Conservation (phyloP, 352 stramenopile genomes). For the Pythium aphanidermatum region DNA sequence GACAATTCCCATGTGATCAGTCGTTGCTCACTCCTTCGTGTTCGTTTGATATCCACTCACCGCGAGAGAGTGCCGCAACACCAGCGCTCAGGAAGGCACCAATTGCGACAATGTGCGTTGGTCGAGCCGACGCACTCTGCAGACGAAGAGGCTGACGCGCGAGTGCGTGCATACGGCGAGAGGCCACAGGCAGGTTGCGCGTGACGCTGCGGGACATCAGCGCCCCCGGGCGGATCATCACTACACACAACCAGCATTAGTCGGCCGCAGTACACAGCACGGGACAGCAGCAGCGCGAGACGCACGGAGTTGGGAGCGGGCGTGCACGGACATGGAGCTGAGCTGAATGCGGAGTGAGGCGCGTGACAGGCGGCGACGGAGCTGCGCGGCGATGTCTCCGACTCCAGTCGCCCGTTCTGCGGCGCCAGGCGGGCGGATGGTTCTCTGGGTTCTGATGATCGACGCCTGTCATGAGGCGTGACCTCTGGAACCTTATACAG, state of each 20-base stretch:
- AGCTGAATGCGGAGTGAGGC: not conserved
- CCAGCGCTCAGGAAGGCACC: slow-evolving; percentile 45
- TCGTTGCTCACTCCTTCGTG: no score
- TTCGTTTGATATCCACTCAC: no score
- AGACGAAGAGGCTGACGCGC: slow-evolving; percentile 11
- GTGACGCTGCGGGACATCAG: slow-evolving; percentile 15
- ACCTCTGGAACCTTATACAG: slow-evolving; percentile 7
- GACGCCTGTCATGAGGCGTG: not conserved
- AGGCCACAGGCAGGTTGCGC: slow-evolving; percentile 15
- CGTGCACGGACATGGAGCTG: slow-evolving; percentile 28
- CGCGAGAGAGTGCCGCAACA: slow-evolving; percentile 33
- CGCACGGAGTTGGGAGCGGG: slow-evolving; percentile 45
- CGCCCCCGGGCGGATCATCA: slow-evolving; percentile 14
- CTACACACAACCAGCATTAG: no score
- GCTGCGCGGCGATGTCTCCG: slow-evolving; percentile 8
- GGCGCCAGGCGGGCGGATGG: slow-evolving; percentile 1
- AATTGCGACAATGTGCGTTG: slow-evolving; percentile 22
- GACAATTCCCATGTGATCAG: not conserved
- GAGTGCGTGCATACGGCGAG: slow-evolving; percentile 19
- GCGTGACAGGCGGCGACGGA: not conserved
- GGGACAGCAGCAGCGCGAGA: slow-evolving; percentile 10
- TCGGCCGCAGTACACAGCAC: no score
- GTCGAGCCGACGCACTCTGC: not conserved
- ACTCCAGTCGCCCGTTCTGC: slow-evolving; percentile 10
- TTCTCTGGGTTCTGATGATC: slow-evolving; percentile 9